Base-by-base conservation (phyloP, 2,329 filamentous ascomycete species). In the Chaetomium sp. region DNA sequence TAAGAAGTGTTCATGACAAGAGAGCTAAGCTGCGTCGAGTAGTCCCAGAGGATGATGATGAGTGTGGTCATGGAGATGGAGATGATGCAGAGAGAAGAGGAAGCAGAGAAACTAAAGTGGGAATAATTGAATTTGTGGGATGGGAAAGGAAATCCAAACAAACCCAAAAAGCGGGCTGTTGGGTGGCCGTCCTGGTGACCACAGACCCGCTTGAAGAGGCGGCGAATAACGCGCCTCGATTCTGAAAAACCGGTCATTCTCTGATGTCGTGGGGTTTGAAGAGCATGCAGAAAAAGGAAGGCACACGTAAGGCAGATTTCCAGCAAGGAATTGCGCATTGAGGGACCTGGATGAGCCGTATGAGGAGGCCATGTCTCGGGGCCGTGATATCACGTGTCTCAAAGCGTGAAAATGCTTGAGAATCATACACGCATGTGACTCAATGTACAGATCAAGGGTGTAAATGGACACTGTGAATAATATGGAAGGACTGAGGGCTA, bases 221-320 rank as follows among this genome's bases (percentile, higher is more conserved):
- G 51, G 59, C 59, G 35, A 61, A 61, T 61, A 55, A 38, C 59
- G 27, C 50, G 35, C 7, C 59, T 55, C 59, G 59, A 55, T 25
- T 21, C 2, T 42, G 33, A 60, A 54, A 8, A 54, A 12, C 13
- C 35, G 16, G 21, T 13, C 13, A 12, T 10, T 1, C 13, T 4
- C n/a, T 54, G 33, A 54, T 60, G 49, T 53, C 16, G 21, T 51
- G 3, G 9, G 6, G 6, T 45, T 23, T 25, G 2, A 13, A 29
- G n/a, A 21, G 13, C n/a, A 35, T 35, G 8, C 13, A 12, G 21
- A 23, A n/a, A 25, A 2, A 1, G 16, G 19, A 6, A 31, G 2
- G 19, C 31, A 19, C 21, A 6, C 3, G 10, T 29, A 10, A 13
- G 6, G 42, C 6, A 13, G 35, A 10, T 25, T 6, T 4, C 13